Evolutionary conservation across 2,329 filamentous ascomycete genomes (phyloP), one percentile per base, ranked within the genome.

Genomic region (Ceratocystis cacaofunesta): DNA sequence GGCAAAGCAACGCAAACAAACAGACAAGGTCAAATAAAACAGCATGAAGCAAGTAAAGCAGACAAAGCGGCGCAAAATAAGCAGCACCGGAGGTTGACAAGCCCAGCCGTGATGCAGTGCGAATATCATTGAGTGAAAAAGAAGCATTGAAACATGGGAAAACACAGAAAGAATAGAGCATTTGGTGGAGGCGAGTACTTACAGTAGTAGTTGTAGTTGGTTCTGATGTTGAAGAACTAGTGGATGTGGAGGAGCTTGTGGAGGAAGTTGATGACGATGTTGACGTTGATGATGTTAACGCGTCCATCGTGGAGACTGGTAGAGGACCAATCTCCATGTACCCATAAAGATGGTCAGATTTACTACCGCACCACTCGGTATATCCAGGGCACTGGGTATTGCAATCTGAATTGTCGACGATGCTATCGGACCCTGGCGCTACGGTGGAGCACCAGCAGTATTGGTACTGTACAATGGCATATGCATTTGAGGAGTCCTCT

Each of bases 381-480:
- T 81, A 92, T n/a, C 87, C 89, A 7, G 87, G 87, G 70, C 89
- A 92, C 17, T 74, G 62, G 0, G 73, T 73, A 69, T 79, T 74
- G 74, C 89, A 92, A 25, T 79, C 70, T 43, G 68, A 69, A 1
- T 74, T 73, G 25, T 75, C 71, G 62, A 78, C 75, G 65, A 77
- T 72, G 41, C 72, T 73, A 22, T 71, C 72, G 41, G 75, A 69
- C 62, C 77, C 76, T 7, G 89, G 89, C 1, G 79, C 78, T 70
- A 85, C 85, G 72, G 90, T 81, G 46, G 86, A 86, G 73, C 89
- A 92, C 87, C 87, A 92, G 72, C 89, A 92, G 63, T 79, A 74
- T 41, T 82, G 77, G 17, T 75, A 79, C 70, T 89, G 81, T 1
- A 91, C 76, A 61, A 92, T 78, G 69, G 86, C 87, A 68, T 86